Evolutionary conservation across 179 eudicot species (phyloP).

Genomic region (Heliamphora pulchella): DNA sequence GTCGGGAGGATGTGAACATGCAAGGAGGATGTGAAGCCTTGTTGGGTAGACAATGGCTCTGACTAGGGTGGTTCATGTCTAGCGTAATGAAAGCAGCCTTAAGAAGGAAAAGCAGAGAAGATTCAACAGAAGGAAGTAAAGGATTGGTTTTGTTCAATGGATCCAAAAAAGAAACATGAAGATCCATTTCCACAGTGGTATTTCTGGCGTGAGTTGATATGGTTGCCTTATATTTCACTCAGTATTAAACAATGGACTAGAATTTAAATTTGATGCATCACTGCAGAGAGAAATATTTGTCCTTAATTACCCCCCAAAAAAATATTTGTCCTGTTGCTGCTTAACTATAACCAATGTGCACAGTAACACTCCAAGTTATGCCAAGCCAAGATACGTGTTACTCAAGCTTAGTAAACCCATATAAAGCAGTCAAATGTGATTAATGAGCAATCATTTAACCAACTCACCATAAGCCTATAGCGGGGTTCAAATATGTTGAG

Average conservation of each 20-base stretch:
- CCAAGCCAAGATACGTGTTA: background rate
- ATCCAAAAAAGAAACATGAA: background rate
- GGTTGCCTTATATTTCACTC: slow-evolving; percentile 8
- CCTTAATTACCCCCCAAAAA: background rate
- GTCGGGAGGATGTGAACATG: background rate
- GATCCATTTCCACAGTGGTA: background rate
- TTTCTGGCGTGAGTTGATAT: background rate
- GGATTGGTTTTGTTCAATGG: background rate
- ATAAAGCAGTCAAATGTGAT: slow-evolving; percentile 1
- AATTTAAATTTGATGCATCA: background rate
- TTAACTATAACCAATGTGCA: background rate
- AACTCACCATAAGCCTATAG: slow-evolving; percentile 96
- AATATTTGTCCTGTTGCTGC: background rate
- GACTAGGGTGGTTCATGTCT: background rate
- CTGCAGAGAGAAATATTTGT: background rate
- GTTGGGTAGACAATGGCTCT: background rate
- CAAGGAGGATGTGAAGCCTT: background rate
- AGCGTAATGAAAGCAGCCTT: background rate
- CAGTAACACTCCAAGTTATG: background rate
- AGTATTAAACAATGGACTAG: slow-evolving; percentile 8
- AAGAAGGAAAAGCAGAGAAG: background rate
- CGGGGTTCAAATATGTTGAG: slow-evolving; percentile 99
- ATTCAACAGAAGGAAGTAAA: background rate
- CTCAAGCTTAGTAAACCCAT: background rate
- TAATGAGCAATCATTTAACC: slow-evolving; percentile 11